phyloP scores from a whole-genome alignment of 2,329 filamentous ascomycete genomes.

The Hortaea sp. region DNA sequence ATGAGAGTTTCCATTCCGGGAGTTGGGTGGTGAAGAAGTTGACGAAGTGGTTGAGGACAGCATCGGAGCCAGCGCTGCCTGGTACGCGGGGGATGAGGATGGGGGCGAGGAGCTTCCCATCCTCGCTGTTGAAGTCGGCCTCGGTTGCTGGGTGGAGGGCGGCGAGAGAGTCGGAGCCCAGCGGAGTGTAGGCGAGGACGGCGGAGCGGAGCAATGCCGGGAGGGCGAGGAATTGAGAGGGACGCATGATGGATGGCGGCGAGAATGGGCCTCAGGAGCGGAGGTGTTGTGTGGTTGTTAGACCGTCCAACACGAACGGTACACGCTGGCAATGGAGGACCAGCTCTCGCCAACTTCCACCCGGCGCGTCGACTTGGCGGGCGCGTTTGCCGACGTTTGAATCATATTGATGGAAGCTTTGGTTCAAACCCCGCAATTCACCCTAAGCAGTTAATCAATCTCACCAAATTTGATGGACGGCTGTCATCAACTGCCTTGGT shows the following conservation, averaged over 20 bases:
- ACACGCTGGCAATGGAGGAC: background rate
- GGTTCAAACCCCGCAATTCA: too few species aligned
- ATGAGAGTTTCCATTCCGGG: slow-evolving; percentile 67
- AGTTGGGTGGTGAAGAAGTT: slow-evolving; percentile 67
- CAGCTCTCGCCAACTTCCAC: background rate
- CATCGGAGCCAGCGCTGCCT: slow-evolving; percentile 64
- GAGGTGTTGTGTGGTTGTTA: background rate
- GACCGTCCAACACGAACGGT: background rate
- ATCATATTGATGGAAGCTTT: background rate
- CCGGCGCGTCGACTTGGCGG: background rate
- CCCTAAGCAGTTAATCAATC: background rate
- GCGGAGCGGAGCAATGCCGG: slow-evolving; percentile 23
- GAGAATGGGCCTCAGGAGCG: background rate
- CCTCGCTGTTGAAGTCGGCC: slow-evolving; percentile 59
- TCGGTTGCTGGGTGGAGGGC: slow-evolving; percentile 58
- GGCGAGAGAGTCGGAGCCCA: slow-evolving; percentile 67
- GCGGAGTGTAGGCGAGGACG: slow-evolving; percentile 42
- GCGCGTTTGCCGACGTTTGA: background rate
- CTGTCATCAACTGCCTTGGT: too few species aligned
- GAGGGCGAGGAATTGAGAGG: slow-evolving; percentile 13
- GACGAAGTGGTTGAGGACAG: slow-evolving; percentile 71
- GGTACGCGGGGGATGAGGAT: slow-evolving; percentile 83
- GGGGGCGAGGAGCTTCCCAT: slow-evolving; percentile 68
- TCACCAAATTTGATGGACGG: background rate
- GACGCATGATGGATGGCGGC: slow-evolving; percentile 11